Percentiles rank a stretch among this genome's conserved stretches.
These are phyloP conservation scores for Linum trigynum DNA, from an alignment of 345 rosid genomes.

Conservation along the genomic window DNA sequence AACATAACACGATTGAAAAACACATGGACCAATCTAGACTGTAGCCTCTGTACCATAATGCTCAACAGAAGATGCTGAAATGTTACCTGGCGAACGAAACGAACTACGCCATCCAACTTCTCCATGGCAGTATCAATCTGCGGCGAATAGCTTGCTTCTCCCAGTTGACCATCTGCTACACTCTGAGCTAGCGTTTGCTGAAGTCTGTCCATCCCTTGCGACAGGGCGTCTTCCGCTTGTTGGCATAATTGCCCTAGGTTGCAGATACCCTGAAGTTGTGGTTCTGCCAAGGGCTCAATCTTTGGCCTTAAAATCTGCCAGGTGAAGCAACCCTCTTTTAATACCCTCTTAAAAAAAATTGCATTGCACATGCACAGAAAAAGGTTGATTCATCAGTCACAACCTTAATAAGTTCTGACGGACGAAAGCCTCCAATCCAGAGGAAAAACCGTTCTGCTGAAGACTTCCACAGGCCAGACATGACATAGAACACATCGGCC, in stretches of 20 bases:
- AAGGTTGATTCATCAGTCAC: conserved; percentile 5
- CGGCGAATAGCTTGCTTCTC: conserved; percentile 45
- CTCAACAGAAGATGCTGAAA: conserved; percentile 8
- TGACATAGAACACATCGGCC: conserved; percentile 70
- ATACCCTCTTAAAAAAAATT: too few relatives aligned
- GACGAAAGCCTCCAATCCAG: conserved; percentile 95
- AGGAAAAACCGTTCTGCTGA: conserved; percentile 81
- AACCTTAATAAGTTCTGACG: conserved; percentile 94
- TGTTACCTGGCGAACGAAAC: conserved; percentile 73
- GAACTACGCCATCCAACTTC: conserved; percentile 61
- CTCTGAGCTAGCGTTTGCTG: conserved; percentile 58
- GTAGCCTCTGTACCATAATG: not conserved
- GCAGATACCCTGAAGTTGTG: conserved; percentile 38
- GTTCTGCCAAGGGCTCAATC: conserved; percentile 58
- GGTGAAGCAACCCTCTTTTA: not conserved
- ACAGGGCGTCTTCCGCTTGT: conserved; percentile 93
- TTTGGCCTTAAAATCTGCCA: conserved; percentile 65
- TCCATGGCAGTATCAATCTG: conserved; percentile 58
- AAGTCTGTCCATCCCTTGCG: conserved; percentile 89
- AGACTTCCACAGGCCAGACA: conserved; percentile 86
- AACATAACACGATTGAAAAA: not conserved
- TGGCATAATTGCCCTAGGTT: conserved; percentile 63
- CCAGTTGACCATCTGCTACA: conserved; percentile 53
- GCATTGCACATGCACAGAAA: not conserved
- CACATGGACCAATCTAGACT: not conserved